These are phyloP conservation scores for Candida nitratophila DNA, from an alignment of 805 yeast genomes.

Conservation along the genomic window DNA sequence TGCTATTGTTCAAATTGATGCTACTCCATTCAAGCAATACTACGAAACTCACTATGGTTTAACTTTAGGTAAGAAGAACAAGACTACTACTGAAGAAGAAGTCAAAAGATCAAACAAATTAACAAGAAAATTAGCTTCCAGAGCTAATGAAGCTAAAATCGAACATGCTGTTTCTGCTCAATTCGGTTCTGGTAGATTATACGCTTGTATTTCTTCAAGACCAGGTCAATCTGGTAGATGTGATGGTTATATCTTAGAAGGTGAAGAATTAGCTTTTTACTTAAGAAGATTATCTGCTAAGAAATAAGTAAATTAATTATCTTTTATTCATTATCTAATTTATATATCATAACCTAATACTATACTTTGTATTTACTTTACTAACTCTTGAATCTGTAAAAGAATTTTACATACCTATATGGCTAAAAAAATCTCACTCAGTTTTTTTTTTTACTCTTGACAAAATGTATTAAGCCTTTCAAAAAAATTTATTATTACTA, in stretches of 20 bases:
- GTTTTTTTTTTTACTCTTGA: too few species aligned
- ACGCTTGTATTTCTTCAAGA: conserved; percentile 98
- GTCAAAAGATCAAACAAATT: conserved; percentile 67
- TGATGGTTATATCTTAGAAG: conserved; percentile 99
- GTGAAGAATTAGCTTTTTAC: conserved; percentile 99
- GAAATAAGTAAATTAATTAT: conserved; percentile 55
- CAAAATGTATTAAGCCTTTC: too few species aligned
- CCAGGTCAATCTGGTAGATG: conserved; percentile 99
- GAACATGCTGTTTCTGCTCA: conserved; percentile 91
- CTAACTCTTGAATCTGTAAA: background rate
- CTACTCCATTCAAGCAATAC: conserved; percentile 99
- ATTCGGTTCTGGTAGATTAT: conserved; percentile 98
- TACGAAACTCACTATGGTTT: conserved; percentile 98
- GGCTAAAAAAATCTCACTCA: too few species aligned
- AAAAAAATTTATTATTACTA: too few species aligned
- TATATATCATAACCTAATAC: conserved; percentile 1
- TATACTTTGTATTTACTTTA: background rate
- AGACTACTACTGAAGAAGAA: conserved; percentile 50
- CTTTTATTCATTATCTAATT: conserved; percentile 10
- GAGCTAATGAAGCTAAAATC: conserved; percentile 78
- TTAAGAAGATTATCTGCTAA: conserved; percentile 98
- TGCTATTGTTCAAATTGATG: conserved; percentile 98
- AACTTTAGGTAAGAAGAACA: conserved; percentile 78
- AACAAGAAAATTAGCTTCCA: conserved; percentile 88
- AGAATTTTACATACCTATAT: background rate